Percentiles rank a stretch among this genome's conserved stretches.
phyloP scores from a whole-genome alignment of 1,284 basidiomycete species.

The Jaminaea rosea region DNA sequence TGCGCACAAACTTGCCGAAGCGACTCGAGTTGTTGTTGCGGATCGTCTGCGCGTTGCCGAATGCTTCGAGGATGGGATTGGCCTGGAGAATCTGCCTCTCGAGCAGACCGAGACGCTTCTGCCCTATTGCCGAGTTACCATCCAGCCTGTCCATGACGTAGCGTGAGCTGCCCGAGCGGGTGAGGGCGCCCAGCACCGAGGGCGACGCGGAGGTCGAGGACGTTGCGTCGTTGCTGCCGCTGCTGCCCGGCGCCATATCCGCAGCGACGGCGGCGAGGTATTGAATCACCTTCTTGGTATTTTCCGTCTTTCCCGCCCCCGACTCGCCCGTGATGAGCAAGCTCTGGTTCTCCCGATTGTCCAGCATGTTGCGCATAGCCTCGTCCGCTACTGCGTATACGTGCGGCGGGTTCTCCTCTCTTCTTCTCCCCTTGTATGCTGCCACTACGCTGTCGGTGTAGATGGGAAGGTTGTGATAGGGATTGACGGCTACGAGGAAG shows the following conservation, averaged over 20 bases:
- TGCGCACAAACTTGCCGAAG: conserved; percentile 92
- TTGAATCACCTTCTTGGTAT: conserved; percentile 99
- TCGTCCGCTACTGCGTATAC: conserved; percentile 95
- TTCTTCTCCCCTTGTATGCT: conserved; percentile 81
- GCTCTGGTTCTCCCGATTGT: conserved; percentile 92
- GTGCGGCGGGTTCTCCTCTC: conserved; percentile 93
- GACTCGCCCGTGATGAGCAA: conserved; percentile 99
- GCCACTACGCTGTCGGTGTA: conserved; percentile 86
- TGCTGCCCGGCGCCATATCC: conserved; percentile 13
- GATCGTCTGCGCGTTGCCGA: conserved; percentile 97
- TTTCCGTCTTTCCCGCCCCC: conserved; percentile 97
- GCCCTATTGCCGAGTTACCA: conserved; percentile 22
- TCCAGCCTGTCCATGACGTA: conserved; percentile 35
- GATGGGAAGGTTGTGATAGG: conserved; percentile 83
- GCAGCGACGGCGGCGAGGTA: conserved; percentile 95
- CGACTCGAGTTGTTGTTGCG: conserved; percentile 98
- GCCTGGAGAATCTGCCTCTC: conserved; percentile 96
- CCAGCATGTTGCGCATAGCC: conserved; percentile 97
- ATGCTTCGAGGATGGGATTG: conserved; percentile 94
- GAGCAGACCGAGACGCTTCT: conserved; percentile 63
- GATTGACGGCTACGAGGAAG: conserved; percentile 97
- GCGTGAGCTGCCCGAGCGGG: conserved; percentile 20
- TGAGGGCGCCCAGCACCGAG: conserved; percentile 12
- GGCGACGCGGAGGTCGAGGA: conserved; percentile 3
- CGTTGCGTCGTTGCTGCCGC: conserved; percentile 3